Conservation (phyloP, 73 alveolate species). For the Uronychia setigera region DNA sequence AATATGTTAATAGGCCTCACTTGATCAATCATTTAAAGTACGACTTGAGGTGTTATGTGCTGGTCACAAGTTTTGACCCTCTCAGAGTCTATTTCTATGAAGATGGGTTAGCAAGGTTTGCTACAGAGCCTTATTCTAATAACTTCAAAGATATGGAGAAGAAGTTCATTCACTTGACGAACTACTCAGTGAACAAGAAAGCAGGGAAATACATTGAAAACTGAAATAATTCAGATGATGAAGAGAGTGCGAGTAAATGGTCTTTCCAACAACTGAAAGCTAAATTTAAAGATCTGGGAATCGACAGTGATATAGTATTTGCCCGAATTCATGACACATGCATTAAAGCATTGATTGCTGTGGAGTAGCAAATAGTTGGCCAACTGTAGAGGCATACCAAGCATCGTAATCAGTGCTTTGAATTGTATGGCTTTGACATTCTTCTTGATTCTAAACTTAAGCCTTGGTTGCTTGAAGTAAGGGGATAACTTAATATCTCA, state of each 20-base stretch:
- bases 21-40: conserved; percentile 65
- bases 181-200: conserved; percentile 78
- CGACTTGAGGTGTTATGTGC: conserved; percentile 75
- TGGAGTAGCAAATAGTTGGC: conserved; percentile 4
- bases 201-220: conserved; percentile 64
- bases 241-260: conserved; percentile 54
- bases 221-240: conserved; percentile 62
- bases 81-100: conserved; percentile 60
- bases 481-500: neutral
- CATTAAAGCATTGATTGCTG: conserved; percentile 48
- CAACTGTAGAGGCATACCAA: neutral
- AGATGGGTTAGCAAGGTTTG: conserved; percentile 70
- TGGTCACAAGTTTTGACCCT: conserved; percentile 74
- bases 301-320: conserved; percentile 44
- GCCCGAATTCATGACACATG: conserved; percentile 52
- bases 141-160: conserved; percentile 32
- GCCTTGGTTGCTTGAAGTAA: conserved; percentile 90
- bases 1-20: conserved; percentile 70
- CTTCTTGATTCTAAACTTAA: conserved; percentile 52
- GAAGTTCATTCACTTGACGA: conserved; percentile 72
- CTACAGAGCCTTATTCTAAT: conserved; percentile 61
- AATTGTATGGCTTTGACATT: conserved; percentile 59
- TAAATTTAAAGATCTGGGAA: conserved; percentile 42
- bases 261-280: conserved; percentile 34
- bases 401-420: conserved; percentile 30